Base-by-base conservation (phyloP, 768 basidiomycete species). In the Pleurotus ostreatus region DNA sequence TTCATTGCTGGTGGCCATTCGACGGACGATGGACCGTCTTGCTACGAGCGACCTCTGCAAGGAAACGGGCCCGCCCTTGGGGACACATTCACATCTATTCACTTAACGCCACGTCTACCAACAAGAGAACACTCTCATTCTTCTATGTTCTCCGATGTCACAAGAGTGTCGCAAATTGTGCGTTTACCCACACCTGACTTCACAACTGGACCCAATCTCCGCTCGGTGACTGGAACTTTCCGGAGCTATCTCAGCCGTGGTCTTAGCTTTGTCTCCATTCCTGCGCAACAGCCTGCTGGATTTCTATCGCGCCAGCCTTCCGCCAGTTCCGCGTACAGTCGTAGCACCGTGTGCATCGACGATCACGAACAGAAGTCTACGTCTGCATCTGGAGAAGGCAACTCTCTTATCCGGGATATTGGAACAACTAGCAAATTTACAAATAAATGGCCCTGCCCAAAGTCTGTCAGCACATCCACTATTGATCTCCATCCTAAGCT, bases 401-500 rank as follows among this genome's bases (percentile, higher is more conserved):
- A 9, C 13, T 26, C 9, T 26, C n/a, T 15, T 44, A 52, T 11
- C 34, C 49, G 7, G 11, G 63, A 67, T 15, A 47, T 73, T 26
- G 70, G 69, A 26, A 70, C 71, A 6, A 73, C 69, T 15, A 69
- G 71, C 55, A 79, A 76, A 59, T 76, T 82, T 57, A 82, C 81
- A 4, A 65, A 74, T 47, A 82, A 81, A 62, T 82, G 80, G 76
- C 80, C 80, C 1, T 65, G 69, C 8, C 80, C 78, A 25, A 70
- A 62, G 38, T 66, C 68, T 12, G 48, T 74, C 18, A 53, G 39
- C 8, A 20, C 41, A 13, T 44, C 41, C n/a, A 22, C 41, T 22
- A 16, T 44, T 7, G 20, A 44, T 16, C 41, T n/a, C 15, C 41
- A 23, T 22, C 5, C 23, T n/a, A 16, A 9, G 4, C 16, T 16